phyloP scores from a whole-genome alignment of 1,284 basidiomycete genomes.

The Microbotryum scabiosae region DNA sequence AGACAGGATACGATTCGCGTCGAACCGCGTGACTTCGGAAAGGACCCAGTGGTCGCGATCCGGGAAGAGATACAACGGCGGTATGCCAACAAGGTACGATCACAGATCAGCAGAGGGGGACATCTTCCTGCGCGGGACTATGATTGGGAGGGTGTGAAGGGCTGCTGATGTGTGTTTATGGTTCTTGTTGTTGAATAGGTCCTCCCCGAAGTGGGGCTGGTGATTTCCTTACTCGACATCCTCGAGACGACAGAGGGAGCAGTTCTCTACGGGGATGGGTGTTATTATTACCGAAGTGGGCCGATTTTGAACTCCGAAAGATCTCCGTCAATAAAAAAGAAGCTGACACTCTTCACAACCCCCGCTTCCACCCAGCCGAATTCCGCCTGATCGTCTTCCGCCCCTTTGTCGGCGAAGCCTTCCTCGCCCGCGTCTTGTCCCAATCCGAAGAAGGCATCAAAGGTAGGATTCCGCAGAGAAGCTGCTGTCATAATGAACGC shows the following conservation, averaged over 20 bases:
- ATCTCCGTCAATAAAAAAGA: too few relatives aligned
- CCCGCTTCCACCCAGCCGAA: constrained; percentile 50
- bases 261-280: constrained; percentile 88
- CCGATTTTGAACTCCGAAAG: neutral
- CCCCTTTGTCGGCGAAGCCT: constrained; percentile 81
- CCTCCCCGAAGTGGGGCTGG: constrained; percentile 83
- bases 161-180: neutral
- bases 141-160: neutral
- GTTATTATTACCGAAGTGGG: constrained; percentile 85
- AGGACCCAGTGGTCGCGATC: constrained; percentile 61
- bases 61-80: constrained; percentile 79
- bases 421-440: constrained; percentile 77
- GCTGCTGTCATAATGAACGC: too few relatives aligned
- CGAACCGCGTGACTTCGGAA: constrained; percentile 63
- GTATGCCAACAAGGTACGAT: constrained; percentile 64
- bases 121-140: neutral
- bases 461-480: constrained; percentile 46
- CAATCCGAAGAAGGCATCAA: constrained; percentile 74
- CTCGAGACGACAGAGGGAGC: constrained; percentile 80
- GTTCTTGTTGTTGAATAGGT: constrained; percentile 45
- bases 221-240: constrained; percentile 80
- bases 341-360: neutral
- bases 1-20: constrained; percentile 74
- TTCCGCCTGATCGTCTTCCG: constrained; percentile 86
- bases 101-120: too few relatives aligned